These are phyloP conservation scores for Hortaea sp. DNA, from an alignment of 2,329 filamentous ascomycete species.

Conservation along the genomic window DNA sequence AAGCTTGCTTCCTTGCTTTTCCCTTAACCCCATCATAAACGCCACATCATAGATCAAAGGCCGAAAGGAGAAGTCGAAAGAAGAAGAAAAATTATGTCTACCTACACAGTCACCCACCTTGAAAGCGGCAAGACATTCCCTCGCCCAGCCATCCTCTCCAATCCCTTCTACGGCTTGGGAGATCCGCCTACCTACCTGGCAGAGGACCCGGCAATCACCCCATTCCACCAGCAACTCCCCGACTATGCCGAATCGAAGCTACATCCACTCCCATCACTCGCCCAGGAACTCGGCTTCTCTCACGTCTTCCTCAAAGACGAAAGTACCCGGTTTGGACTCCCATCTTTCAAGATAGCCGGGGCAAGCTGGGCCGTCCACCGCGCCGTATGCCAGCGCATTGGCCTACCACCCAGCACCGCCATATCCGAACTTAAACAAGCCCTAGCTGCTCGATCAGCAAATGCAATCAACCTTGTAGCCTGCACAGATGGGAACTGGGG, in stretches of 20 bases:
- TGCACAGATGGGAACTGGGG: conserved; percentile 73
- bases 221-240: conserved; percentile 51
- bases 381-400: conserved; percentile 40
- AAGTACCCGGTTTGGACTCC: conserved; percentile 55
- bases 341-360: conserved; percentile 71
- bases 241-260: conserved; percentile 48
- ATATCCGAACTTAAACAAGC: conserved; percentile 34
- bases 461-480: conserved; percentile 43
- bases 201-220: conserved; percentile 12
- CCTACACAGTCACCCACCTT: conserved; percentile 15
- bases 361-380: conserved; percentile 63
- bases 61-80: too few species aligned
- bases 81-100: conserved; percentile 1
- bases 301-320: conserved; percentile 63
- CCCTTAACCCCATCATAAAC: too few species aligned
- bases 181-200: background rate
- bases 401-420: conserved; percentile 32
- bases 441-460: conserved; percentile 18
- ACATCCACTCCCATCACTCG: conserved; percentile 42
- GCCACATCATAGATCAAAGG: too few species aligned
- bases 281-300: conserved; percentile 46
- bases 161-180: conserved; percentile 4
- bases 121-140: conserved; percentile 3
- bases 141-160: conserved; percentile 12
- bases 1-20: too few species aligned